Conservation (phyloP, 1,284 basidiomycete genomes). For the Athelia sp. region DNA sequence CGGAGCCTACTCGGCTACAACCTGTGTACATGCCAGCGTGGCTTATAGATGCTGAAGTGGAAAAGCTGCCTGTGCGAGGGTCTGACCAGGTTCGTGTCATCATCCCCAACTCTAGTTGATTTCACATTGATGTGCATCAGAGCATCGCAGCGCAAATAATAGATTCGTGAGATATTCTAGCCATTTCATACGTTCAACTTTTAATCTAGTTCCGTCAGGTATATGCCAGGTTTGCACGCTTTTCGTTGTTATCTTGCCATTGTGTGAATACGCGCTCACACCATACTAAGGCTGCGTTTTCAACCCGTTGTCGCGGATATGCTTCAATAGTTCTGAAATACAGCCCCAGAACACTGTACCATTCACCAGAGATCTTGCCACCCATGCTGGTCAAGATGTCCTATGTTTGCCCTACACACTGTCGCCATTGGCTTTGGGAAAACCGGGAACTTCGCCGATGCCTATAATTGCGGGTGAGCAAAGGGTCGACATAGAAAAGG, state of each 20-base stretch:
- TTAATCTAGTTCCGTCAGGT: background rate
- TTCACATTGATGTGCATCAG: background rate
- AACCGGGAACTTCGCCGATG: conserved; percentile 10
- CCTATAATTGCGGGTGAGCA: background rate
- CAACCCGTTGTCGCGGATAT: background rate
- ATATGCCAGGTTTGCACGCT: background rate
- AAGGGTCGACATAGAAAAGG: background rate
- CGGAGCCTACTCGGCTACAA: conserved; percentile 13
- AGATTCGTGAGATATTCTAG: background rate
- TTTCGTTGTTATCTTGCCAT: background rate
- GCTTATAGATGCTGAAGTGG: conserved; percentile 51
- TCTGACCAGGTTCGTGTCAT: background rate
- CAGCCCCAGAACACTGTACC: conserved; percentile 15
- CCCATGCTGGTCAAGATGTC: conserved; percentile 29
- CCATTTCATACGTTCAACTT: background rate
- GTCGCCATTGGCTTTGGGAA: conserved; percentile 30
- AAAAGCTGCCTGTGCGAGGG: conserved; percentile 16
- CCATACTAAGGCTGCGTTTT: background rate
- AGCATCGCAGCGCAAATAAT: background rate
- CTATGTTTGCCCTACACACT: conserved; percentile 36
- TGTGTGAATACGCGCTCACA: background rate
- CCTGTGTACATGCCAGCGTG: conserved; percentile 60
- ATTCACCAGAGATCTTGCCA: conserved; percentile 30
- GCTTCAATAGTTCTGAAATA: conserved; percentile 1
- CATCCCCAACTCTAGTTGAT: too few species aligned